phyloP scores from a whole-genome alignment of 108 stramenopile species.

The Chaetoceros muelleri region DNA sequence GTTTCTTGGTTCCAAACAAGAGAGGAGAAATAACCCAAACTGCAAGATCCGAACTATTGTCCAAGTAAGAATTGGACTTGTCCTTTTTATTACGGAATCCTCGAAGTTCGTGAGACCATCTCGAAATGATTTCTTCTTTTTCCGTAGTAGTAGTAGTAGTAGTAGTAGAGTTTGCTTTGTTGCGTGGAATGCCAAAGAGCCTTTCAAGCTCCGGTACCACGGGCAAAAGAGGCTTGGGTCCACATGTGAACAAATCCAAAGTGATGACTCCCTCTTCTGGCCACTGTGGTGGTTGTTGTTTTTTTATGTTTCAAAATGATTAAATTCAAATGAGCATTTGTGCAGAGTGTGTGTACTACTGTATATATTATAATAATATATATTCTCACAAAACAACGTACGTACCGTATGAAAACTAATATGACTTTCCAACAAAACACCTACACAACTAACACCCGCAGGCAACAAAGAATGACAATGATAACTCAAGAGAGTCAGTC shows the following conservation, averaged over 20 bases:
- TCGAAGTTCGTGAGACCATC: constrained; percentile 71
- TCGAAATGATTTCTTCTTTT: constrained; percentile 25
- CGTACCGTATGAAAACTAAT: constrained; percentile 64
- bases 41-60: constrained; percentile 39
- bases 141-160: no score
- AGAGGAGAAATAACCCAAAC: constrained; percentile 39
- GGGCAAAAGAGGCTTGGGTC: constrained; percentile 58
- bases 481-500: constrained; percentile 69
- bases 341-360: background rate
- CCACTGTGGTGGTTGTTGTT: no score
- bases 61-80: constrained; percentile 15
- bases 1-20: constrained; percentile 40
- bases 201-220: constrained; percentile 47
- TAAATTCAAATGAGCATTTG: background rate
- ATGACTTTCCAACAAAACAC: constrained; percentile 73
- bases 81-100: constrained; percentile 60
- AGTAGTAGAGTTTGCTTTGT: constrained; percentile 17
- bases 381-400: background rate
- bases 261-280: constrained; percentile 83
- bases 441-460: constrained; percentile 73
- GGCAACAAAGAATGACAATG: constrained; percentile 79
- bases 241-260: constrained; percentile 74
- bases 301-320: no score
- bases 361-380: background rate
- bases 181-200: constrained; percentile 55